phyloP scores from a whole-genome alignment of 768 basidiomycete species.

The Ramaria rubella region DNA sequence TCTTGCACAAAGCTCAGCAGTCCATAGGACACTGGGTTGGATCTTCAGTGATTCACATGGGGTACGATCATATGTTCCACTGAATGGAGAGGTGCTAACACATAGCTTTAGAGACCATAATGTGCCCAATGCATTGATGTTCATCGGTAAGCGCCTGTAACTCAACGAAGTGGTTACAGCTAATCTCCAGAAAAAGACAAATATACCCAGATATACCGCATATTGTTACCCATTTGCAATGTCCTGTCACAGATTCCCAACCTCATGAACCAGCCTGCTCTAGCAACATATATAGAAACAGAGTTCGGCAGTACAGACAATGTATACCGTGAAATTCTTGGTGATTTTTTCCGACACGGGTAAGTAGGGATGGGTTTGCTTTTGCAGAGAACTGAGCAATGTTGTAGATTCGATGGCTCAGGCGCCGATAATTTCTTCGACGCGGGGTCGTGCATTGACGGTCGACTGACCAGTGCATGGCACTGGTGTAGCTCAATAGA shows the following conservation, averaged over 20 bases:
- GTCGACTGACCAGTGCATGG: conserved; percentile 84
- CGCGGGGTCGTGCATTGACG: conserved; percentile 73
- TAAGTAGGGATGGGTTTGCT: not conserved
- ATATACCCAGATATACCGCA: conserved; percentile 88
- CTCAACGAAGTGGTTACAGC: not conserved
- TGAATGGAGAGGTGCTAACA: not conserved
- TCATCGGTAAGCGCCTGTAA: conserved; percentile 48
- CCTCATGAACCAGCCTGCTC: conserved; percentile 60
- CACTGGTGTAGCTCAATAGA: conserved; percentile 84
- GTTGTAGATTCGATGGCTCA: conserved; percentile 61
- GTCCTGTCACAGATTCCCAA: conserved; percentile 65
- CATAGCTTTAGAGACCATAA: conserved; percentile 51
- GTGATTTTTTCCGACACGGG: conserved; percentile 82
- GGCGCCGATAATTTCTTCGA: conserved; percentile 91
- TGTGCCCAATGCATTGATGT: conserved; percentile 78
- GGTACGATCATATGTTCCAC: conserved; percentile 20
- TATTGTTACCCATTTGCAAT: conserved; percentile 81
- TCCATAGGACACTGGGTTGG: conserved; percentile 82
- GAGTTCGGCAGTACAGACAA: conserved; percentile 77
- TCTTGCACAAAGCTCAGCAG: conserved; percentile 75
- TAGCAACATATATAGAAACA: conserved; percentile 69
- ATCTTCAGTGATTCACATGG: conserved; percentile 85
- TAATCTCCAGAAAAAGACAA: conserved; percentile 45
- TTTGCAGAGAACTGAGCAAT: not conserved
- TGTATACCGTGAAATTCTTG: conserved; percentile 61